Conservation (phyloP, 1,284 basidiomycete species). For the Coriolopsis trogii region DNA sequence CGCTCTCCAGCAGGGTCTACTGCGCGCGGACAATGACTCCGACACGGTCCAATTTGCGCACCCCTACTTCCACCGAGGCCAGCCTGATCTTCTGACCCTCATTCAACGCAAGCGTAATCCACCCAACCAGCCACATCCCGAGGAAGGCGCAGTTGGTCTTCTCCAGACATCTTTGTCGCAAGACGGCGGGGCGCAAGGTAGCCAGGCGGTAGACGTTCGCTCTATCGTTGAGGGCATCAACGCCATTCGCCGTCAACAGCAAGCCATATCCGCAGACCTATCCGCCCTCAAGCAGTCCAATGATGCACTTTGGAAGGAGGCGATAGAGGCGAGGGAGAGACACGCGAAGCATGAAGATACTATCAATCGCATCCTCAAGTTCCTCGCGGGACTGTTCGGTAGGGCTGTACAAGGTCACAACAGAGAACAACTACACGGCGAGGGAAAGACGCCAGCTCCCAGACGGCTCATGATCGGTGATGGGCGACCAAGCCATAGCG, state of each 20-base stretch:
- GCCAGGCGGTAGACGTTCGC: slow-evolving; percentile 73
- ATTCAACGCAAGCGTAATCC: slow-evolving; percentile 80
- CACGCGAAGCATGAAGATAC: slow-evolving; percentile 95
- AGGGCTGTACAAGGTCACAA: slow-evolving; percentile 45
- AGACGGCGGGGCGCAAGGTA: slow-evolving; percentile 37
- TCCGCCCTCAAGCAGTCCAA: slow-evolving; percentile 90
- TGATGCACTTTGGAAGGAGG: slow-evolving; percentile 91
- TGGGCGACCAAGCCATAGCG: slow-evolving; percentile 39
- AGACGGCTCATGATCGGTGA: slow-evolving; percentile 66
- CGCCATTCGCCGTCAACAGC: slow-evolving; percentile 90
- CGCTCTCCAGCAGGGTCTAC: slow-evolving; percentile 92
- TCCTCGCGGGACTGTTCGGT: slow-evolving; percentile 93
- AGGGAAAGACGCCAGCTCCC: slow-evolving; percentile 49
- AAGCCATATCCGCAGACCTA: slow-evolving; percentile 85
- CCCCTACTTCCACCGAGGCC: slow-evolving; percentile 87
- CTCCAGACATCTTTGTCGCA: slow-evolving; percentile 25
- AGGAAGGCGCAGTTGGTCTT: slow-evolving; percentile 31
- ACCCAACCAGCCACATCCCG: slow-evolving; percentile 25
- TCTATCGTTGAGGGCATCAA: slow-evolving; percentile 83
- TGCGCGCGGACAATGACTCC: slow-evolving; percentile 78
- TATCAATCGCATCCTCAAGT: slow-evolving; percentile 93
- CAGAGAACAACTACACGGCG: slow-evolving; percentile 40
- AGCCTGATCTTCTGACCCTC: slow-evolving; percentile 86
- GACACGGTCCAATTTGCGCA: slow-evolving; percentile 96
- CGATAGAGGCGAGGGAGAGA: slow-evolving; percentile 74